Percentiles rank a stretch among this genome's conserved stretches.
These are phyloP conservation scores for Pinus taeda DNA, from an alignment of 75 land plant species.

Conservation along the genomic window DNA sequence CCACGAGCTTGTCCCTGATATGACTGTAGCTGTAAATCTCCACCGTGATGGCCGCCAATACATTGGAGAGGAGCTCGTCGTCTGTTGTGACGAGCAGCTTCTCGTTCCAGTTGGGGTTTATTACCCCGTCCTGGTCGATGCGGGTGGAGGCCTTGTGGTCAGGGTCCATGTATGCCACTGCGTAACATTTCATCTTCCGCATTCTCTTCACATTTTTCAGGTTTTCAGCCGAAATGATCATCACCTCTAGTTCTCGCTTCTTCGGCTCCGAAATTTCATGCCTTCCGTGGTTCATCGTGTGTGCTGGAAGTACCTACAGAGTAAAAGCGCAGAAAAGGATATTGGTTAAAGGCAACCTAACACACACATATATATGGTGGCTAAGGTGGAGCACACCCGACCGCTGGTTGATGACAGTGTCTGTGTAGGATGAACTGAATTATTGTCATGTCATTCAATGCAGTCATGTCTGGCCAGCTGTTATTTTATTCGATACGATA, in stretches of 20 bases:
- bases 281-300: not conserved
- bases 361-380: too few species aligned
- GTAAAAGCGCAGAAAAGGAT: too few species aligned
- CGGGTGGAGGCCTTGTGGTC: constrained; percentile 14
- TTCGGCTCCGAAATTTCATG: not conserved
- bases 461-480: too few species aligned
- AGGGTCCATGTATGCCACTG: constrained; percentile 16
- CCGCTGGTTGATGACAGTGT: too few species aligned
- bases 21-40: not conserved
- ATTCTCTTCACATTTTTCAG: constrained; percentile 33
- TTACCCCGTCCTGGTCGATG: constrained; percentile 3
- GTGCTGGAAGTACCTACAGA: too few species aligned
- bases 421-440: too few species aligned
- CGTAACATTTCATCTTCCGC: not conserved
- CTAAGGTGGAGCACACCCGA: too few species aligned
- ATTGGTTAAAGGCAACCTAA: too few species aligned
- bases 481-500: too few species aligned
- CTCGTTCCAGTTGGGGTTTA: constrained; percentile 20
- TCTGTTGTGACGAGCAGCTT: constrained; percentile 1
- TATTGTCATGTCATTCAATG: too few species aligned
- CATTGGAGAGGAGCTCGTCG: not conserved
- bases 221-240: constrained; percentile 29
- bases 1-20: not conserved
- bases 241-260: constrained; percentile 24
- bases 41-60: constrained; percentile 3